A percentile compares a stretch with the other conserved stretches of the same genome.
Conservation (phyloP, 2,329 filamentous ascomycete genomes). For the Pochonia chlamydosporia region DNA sequence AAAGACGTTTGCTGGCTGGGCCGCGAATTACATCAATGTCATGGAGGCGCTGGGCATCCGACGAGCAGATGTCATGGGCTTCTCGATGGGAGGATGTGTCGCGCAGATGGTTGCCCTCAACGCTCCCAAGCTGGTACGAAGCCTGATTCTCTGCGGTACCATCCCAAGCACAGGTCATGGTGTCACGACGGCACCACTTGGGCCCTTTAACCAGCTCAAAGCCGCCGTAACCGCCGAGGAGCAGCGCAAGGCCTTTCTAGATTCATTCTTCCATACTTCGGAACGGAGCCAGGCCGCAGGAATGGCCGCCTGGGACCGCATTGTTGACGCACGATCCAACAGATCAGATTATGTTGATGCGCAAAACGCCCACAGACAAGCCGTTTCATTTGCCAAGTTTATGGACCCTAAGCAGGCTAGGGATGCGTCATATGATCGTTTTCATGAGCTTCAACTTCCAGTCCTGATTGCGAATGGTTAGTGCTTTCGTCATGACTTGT, state of each 20-base stretch:
- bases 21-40: constrained; percentile 27
- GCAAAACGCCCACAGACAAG: constrained; percentile 23
- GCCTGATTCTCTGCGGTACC: constrained; percentile 38
- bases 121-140: constrained; percentile 28
- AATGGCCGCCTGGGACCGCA: constrained; percentile 27
- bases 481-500: constrained; percentile 11
- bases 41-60: constrained; percentile 30
- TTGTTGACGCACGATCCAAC: constrained; percentile 19
- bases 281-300: constrained; percentile 25
- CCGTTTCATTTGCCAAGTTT: constrained; percentile 27
- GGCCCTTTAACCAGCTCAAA: constrained; percentile 27
- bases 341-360: constrained; percentile 20
- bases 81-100: constrained; percentile 42
- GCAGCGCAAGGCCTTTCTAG: constrained; percentile 25
- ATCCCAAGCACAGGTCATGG: constrained; percentile 32
- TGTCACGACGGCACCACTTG: constrained; percentile 21
- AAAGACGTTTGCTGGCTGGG: constrained; percentile 23
- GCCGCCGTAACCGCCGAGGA: constrained; percentile 25
- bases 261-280: constrained; percentile 27
- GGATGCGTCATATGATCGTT: constrained; percentile 26
- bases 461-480: constrained; percentile 33
- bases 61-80: constrained; percentile 40
- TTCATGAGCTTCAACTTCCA: constrained; percentile 27
- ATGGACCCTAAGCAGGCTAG: constrained; percentile 25
- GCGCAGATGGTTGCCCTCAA: constrained; percentile 40